These are phyloP conservation scores for Nakaseomyces uthaithaninus DNA, from an alignment of 1,139 yeast species.

Conservation along the genomic window DNA sequence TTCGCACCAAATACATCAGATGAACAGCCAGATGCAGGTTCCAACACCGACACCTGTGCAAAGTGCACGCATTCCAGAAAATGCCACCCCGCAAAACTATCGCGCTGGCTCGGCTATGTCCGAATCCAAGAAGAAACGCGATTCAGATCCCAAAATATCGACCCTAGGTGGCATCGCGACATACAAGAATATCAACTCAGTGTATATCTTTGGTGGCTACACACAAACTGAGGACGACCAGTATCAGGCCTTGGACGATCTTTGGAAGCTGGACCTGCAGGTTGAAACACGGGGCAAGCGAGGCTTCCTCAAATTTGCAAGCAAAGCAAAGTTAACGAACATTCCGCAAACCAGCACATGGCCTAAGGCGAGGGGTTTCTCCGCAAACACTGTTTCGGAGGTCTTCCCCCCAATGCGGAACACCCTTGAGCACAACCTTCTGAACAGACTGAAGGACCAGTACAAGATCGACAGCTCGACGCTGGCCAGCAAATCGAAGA, in stretches of 20 bases:
- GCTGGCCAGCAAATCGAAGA: conserved; percentile 5
- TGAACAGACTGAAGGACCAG: conserved; percentile 18
- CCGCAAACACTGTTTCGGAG: conserved; percentile 25
- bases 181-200: conserved; percentile 15
- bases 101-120: neutral
- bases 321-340: conserved; percentile 30
- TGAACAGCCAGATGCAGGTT: neutral
- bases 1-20: conserved; percentile 2
- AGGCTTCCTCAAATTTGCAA: conserved; percentile 32
- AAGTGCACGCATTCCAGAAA: conserved; percentile 2
- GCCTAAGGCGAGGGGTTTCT: conserved; percentile 35
- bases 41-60: conserved; percentile 5
- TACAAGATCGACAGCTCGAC: conserved; percentile 17
- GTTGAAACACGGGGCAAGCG: conserved; percentile 33
- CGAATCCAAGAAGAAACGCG: neutral
- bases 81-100: neutral
- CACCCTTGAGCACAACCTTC: conserved; percentile 13
- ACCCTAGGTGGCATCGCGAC: neutral
- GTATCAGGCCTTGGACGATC: conserved; percentile 38
- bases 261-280: conserved; percentile 42
- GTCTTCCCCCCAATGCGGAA: conserved; percentile 13
- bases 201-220: conserved; percentile 42
- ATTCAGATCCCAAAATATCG: neutral
- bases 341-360: conserved; percentile 23
- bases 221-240: conserved; percentile 24